These are phyloP conservation scores for Schizophyllum commune DNA, from an alignment of 1,284 basidiomycete genomes.

Conservation along the genomic window DNA sequence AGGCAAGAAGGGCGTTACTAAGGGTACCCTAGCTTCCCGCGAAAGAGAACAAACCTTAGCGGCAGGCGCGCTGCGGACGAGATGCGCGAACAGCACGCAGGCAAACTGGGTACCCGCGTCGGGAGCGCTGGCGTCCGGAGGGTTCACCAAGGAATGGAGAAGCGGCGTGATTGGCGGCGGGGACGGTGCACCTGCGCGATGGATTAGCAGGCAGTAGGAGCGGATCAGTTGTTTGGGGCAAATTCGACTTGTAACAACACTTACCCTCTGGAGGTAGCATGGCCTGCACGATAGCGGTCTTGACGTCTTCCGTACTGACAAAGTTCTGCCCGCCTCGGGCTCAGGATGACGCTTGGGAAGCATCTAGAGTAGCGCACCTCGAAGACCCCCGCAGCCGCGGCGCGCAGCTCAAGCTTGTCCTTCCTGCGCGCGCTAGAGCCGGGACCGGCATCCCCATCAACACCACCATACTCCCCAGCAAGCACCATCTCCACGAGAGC, in stretches of 20 bases:
- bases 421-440: conserved; percentile 34
- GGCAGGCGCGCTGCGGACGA: conserved; percentile 58
- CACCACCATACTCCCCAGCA: conserved; percentile 71
- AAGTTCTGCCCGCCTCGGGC: conserved; percentile 46
- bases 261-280: conserved; percentile 52
- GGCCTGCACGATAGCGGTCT: conserved; percentile 54
- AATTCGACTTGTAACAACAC: conserved; percentile 4
- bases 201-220: conserved; percentile 6
- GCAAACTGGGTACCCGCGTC: conserved; percentile 58
- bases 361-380: conserved; percentile 39
- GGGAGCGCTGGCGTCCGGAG: conserved; percentile 40
- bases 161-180: conserved; percentile 51
- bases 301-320: conserved; percentile 60
- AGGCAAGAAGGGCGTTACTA: too few relatives aligned
- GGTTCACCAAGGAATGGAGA: conserved; percentile 51
- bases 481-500: conserved; percentile 65
- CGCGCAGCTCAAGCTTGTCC: conserved; percentile 58
- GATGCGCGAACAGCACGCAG: conserved; percentile 61
- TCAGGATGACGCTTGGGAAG: not conserved
- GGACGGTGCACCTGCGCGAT: conserved; percentile 26
- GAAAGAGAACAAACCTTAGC: conserved; percentile 73
- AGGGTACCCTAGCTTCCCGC: too few relatives aligned
- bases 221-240: too few relatives aligned
- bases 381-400: conserved; percentile 60
- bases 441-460: conserved; percentile 22